phyloP scores from a whole-genome alignment of 371 early-diverging fungal species.

The Syncephalis plumigaleata region DNA sequence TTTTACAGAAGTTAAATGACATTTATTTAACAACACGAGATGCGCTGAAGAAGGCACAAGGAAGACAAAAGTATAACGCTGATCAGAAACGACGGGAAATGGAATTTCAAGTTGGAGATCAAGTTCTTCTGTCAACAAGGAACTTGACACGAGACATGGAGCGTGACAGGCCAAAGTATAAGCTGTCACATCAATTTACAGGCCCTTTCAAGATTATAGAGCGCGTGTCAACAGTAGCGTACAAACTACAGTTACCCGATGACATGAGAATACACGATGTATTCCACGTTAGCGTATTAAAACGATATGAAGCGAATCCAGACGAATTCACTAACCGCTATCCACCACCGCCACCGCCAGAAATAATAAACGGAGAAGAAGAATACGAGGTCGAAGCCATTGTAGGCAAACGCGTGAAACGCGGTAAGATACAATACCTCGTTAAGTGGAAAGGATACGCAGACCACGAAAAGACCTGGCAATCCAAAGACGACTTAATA shows the following conservation, averaged over 20 bases:
- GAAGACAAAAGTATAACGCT: neutral
- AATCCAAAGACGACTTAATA: neutral
- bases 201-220: slow-evolving; percentile 3
- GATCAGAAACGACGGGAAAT: neutral
- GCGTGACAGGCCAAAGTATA: neutral
- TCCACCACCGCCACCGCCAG: neutral
- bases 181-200: neutral
- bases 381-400: slow-evolving; percentile 1
- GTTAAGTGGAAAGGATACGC: slow-evolving; percentile 5
- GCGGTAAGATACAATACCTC: neutral
- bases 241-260: slow-evolving; percentile 2
- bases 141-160: neutral
- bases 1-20: neutral
- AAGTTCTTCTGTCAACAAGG: neutral
- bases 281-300: slow-evolving; percentile 1
- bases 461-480: neutral
- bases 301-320: neutral
- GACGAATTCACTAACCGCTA: neutral
- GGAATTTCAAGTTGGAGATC: slow-evolving; percentile 1
- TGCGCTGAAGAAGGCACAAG: neutral
- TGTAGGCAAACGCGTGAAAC: neutral
- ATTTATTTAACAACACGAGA: neutral
- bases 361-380: neutral
- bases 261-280: slow-evolving; percentile 1
- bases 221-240: neutral